Evolutionary conservation across 805 yeast species (phyloP), one percentile per base, ranked within the genome.

Genomic region (Saccharomycopsis babjevae): DNA sequence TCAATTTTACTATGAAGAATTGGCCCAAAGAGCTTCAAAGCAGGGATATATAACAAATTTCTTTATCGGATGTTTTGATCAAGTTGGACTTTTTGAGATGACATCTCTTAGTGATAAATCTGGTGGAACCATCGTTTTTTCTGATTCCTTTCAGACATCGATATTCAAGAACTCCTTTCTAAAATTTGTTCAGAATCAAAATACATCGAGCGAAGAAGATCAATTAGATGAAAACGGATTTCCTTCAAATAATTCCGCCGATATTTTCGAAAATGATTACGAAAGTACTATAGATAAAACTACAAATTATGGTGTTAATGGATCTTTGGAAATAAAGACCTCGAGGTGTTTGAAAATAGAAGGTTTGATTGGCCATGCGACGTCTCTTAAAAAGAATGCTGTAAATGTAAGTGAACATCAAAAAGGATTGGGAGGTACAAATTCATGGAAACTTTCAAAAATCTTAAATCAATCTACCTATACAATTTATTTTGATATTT

Each of bases 1-100:
- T 4, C 73, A 72, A 56, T 69, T 72, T 56, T 84, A 75, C 67
- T 85, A 83, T 69, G 73, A 75, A 8, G 71, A 72, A 8, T 69
- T 85, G n/a, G 80, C 88, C 2, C 73, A 74, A 30, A 69, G 68
- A 18, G 74, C 82, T 25, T 77, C 83, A 0, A 64, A 72, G 3
- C 76, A 78, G 64, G 88, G 88, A 0, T 79, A 82, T 59, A 74
- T 83, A 5, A 74, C 84, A 55, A 81, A 83, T 66, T 69, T 84
- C 22, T 83, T 84, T 65, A 78, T 83, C 61, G 89, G 89, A 16
- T 78, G 85, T 13, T 84, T 84, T 68, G 89, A 85, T 69, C 90
- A 85, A 70, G 77, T 83, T 54, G 90, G 90, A 0, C 72, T 85
- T 38, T 79, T 73, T 64, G 90, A 85, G 68, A 85, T 85, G 89